Percentiles rank a stretch among this genome's conserved stretches.
These are phyloP conservation scores for Chlorella variabilis DNA, from an alignment of 163 green algal species.

Conservation along the genomic window DNA sequence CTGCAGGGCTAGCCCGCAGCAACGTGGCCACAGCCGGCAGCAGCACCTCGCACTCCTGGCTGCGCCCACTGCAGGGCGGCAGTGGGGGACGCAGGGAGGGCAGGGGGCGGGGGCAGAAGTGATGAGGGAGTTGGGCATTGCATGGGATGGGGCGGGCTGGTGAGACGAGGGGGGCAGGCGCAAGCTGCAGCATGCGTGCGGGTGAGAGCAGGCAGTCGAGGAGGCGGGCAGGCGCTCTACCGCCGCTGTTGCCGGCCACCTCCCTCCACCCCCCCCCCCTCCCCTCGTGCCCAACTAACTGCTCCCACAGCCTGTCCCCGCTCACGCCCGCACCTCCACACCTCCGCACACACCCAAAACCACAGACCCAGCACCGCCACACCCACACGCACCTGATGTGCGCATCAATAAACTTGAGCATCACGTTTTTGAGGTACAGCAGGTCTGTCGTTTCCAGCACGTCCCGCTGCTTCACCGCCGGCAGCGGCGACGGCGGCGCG, in stretches of 20 bases:
- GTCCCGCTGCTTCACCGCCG: constrained; percentile 13
- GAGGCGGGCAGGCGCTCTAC: no score
- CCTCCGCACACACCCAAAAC: not conserved
- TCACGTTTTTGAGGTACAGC: constrained; percentile 85
- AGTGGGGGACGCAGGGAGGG: no score
- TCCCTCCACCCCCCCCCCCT: no score
- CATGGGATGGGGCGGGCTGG: not conserved
- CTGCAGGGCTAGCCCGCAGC: constrained; percentile 59
- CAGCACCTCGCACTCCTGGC: constrained; percentile 72
- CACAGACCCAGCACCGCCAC: not conserved
- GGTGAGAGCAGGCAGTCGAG: no score
- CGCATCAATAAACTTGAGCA: constrained; percentile 85
- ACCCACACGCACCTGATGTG: constrained; percentile 34
- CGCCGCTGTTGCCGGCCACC: no score
- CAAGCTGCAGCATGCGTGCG: no score
- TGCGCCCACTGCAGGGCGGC: constrained; percentile 22
- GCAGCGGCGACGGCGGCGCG: constrained; percentile 20
- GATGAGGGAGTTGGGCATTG: not conserved
- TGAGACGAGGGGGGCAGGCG: no score
- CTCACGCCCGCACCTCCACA: no score
- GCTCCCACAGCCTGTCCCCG: no score
- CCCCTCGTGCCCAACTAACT: no score
- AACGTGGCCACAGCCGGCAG: constrained; percentile 79
- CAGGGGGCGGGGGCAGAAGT: not conserved
- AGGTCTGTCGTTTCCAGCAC: constrained; percentile 62